phyloP scores from a whole-genome alignment of 768 basidiomycete genomes.

The Crepidotus variabilis region DNA sequence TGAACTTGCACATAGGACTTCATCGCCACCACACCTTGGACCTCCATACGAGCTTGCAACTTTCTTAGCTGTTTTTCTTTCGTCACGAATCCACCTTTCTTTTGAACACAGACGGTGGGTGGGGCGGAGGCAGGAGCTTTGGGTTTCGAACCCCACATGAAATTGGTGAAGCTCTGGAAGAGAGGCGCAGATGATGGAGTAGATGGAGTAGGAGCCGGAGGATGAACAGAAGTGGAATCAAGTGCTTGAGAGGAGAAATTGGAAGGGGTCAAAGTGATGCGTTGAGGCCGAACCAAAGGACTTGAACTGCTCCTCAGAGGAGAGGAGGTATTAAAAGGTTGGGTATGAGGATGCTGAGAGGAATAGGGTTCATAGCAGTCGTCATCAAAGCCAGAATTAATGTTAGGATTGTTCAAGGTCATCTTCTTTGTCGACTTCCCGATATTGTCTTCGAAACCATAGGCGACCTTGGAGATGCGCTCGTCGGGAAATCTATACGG shows the following conservation, averaged over 20 bases:
- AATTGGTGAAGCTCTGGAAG: slow-evolving; percentile 56
- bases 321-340: slow-evolving; percentile 8
- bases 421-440: background rate
- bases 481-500: slow-evolving; percentile 36
- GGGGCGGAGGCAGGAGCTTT: slow-evolving; percentile 2
- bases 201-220: background rate
- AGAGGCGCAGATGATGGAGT: slow-evolving; percentile 28
- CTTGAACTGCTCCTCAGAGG: slow-evolving; percentile 48
- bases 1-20: slow-evolving; percentile 23
- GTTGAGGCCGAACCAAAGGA: slow-evolving; percentile 25
- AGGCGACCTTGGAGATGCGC: slow-evolving; percentile 3
- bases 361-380: slow-evolving; percentile 3
- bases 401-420: background rate
- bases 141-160: slow-evolving; percentile 30
- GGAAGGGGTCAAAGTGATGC: background rate
- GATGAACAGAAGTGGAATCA: background rate
- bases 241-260: background rate
- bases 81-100: slow-evolving; percentile 41
- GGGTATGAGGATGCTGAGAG: slow-evolving; percentile 10
- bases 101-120: background rate
- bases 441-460: background rate
- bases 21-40: slow-evolving; percentile 27
- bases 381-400: background rate
- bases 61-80: slow-evolving; percentile 66
- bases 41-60: slow-evolving; percentile 51